phyloP scores from a whole-genome alignment of 1,284 basidiomycete species.

The Sporisorium sorghi region DNA sequence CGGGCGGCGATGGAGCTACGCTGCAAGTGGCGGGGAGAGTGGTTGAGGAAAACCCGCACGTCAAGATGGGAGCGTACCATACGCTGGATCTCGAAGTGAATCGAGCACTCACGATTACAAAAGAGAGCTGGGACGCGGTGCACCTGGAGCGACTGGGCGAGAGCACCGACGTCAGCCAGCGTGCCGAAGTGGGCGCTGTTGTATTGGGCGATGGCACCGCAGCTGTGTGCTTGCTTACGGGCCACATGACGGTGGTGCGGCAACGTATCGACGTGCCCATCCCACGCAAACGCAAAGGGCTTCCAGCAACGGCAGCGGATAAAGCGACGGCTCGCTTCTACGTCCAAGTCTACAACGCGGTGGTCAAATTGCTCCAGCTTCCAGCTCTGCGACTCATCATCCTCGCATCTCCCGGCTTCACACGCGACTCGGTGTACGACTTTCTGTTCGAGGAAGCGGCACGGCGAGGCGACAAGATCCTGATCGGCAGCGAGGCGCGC shows the following conservation, averaged over 20 bases:
- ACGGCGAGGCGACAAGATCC: constrained; percentile 82
- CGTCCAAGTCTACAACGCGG: constrained; percentile 84
- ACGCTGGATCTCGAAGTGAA: constrained; percentile 93
- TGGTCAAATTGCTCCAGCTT: constrained; percentile 89
- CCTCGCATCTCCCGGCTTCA: constrained; percentile 95
- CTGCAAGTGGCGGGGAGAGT: constrained; percentile 91
- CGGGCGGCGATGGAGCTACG: constrained; percentile 70
- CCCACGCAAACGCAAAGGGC: constrained; percentile 78
- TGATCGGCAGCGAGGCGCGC: constrained; percentile 77
- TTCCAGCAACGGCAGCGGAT: constrained; percentile 57
- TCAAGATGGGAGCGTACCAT: constrained; percentile 93
- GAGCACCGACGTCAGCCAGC: constrained; percentile 87
- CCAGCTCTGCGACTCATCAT: constrained; percentile 86
- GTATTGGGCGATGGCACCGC: constrained; percentile 93
- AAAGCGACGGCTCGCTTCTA: constrained; percentile 77
- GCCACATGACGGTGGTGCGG: constrained; percentile 94
- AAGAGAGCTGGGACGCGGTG: constrained; percentile 90
- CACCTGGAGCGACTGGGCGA: constrained; percentile 85
- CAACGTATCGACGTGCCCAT: constrained; percentile 91
- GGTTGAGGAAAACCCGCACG: constrained; percentile 88
- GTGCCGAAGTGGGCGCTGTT: constrained; percentile 95
- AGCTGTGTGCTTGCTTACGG: constrained; percentile 90
- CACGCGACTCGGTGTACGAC: constrained; percentile 88
- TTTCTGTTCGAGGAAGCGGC: constrained; percentile 71
- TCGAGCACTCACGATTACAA: constrained; percentile 91